phyloP scores from a whole-genome alignment of 441 rosid genomes.

The Populus hybrid region DNA sequence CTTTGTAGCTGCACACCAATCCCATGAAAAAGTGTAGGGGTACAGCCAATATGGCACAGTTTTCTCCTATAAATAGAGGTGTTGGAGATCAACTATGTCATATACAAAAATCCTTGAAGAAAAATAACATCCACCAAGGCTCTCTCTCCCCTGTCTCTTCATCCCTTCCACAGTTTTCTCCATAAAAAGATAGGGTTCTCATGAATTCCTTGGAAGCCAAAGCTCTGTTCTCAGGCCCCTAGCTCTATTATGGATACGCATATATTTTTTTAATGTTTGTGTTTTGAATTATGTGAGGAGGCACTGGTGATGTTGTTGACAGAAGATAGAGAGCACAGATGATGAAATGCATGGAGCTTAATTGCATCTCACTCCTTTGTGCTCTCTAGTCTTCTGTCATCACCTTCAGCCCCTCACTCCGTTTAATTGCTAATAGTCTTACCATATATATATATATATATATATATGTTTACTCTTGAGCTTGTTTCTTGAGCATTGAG shows the following conservation, averaged over 20 bases:
- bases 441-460: too few relatives aligned
- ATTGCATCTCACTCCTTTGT: constrained; percentile 59
- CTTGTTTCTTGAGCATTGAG: neutral
- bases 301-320: constrained; percentile 58
- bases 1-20: neutral
- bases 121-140: neutral
- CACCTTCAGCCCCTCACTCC: constrained; percentile 37
- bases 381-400: constrained; percentile 94
- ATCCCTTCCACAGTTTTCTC: neutral
- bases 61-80: constrained; percentile 30
- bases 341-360: constrained; percentile 49
- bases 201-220: too few relatives aligned
- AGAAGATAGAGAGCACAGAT: constrained; percentile 96
- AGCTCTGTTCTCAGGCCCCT: neutral
- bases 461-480: neutral
- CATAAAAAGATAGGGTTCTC: neutral
- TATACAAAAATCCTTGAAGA: neutral
- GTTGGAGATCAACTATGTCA: neutral
- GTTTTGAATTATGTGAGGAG: constrained; percentile 6
- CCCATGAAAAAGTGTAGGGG: neutral
- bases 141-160: too few relatives aligned
- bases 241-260: neutral
- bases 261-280: neutral
- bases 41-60: neutral
- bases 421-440: neutral